These are phyloP conservation scores for Naganishia kalamii DNA, from an alignment of 768 basidiomycete species.

Conservation along the genomic window DNA sequence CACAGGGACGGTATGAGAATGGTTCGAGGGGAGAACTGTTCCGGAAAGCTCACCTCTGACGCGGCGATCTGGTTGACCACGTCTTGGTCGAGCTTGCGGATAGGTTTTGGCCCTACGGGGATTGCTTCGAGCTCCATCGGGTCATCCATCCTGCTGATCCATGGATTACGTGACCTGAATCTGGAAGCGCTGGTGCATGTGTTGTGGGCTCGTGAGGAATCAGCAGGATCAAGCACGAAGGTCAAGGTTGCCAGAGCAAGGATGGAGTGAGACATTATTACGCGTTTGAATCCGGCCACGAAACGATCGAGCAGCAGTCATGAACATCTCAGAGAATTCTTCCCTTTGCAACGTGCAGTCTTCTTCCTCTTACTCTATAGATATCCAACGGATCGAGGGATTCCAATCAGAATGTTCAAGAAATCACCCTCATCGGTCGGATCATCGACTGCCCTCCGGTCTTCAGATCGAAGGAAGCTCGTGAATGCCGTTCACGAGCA, in stretches of 20 bases:
- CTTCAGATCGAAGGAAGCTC: constrained; percentile 37
- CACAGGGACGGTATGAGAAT: neutral
- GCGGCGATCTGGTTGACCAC: constrained; percentile 86
- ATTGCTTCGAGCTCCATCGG: neutral
- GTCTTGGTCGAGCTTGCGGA: constrained; percentile 68
- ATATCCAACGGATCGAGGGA: too few species aligned
- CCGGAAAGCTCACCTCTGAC: constrained; percentile 49
- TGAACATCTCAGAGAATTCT: neutral
- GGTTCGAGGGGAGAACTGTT: constrained; percentile 50
- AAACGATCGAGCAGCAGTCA: neutral
- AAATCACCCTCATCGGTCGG: constrained; percentile 39
- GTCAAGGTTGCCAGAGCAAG: too few species aligned
- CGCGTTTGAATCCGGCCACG: neutral
- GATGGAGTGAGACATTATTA: neutral
- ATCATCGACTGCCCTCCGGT: constrained; percentile 40
- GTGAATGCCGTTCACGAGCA: constrained; percentile 32
- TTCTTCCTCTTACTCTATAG: neutral
- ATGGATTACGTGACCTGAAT: too few species aligned
- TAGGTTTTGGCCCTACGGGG: constrained; percentile 48
- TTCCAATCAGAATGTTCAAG: constrained; percentile 45
- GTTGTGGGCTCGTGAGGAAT: too few species aligned
- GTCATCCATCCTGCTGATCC: neutral
- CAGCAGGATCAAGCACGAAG: too few species aligned
- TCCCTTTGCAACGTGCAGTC: too few species aligned
- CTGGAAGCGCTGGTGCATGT: too few species aligned